Evolutionary conservation across 75 land plant genomes (phyloP), one percentile per base, ranked within the genome.

Genomic region (Pinus taeda): DNA sequence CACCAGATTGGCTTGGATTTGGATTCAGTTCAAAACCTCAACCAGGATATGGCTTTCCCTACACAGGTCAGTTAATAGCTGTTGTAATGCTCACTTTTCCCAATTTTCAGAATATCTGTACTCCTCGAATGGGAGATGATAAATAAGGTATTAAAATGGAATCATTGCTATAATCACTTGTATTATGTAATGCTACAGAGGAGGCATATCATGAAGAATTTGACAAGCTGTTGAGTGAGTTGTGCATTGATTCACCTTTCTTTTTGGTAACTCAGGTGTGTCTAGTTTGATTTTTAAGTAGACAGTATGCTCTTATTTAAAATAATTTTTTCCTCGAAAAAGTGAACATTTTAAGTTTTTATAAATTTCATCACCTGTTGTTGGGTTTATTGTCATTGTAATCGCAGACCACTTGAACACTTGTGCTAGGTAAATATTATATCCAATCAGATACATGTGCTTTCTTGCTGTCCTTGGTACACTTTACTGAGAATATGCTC

Each of bases 1-100:
- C 99, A 60, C 99, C 99, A 77, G 99, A 97, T 74, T 97, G 99
- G 99, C 84, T 94, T 80, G 99, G 99, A 69, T 97, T 91, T 82
- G 99, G 99, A 24, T 94, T 97, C 75, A 97, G 99, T 85, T 93
- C 94, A 77, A 90, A 89, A 76, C 99, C 99, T 33, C 92, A 97
- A 76, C 90, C 95, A 57, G 93, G 88, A 66, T 97, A 90, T 82
- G 97, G 84, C 24, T 97, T 94, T 83, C 26, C 85, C 9, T 97
- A 94, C 82, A 95, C 98, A 85, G 98, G 98, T 94, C 20, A 71
- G 58, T 71, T 20, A 26, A 21, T 53, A 56, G 14, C 39, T 64
- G 37, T 4, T 64, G 39, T 20, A 56, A 22, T 60, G 8, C 20
- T 20, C 22, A 5, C n/a, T 36, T 18, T 26, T 20, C 1, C n/a